Evolutionary conservation across 2,329 filamentous ascomycete genomes (phyloP), one percentile per base, ranked within the genome.

Genomic region (Knufia fluminis): DNA sequence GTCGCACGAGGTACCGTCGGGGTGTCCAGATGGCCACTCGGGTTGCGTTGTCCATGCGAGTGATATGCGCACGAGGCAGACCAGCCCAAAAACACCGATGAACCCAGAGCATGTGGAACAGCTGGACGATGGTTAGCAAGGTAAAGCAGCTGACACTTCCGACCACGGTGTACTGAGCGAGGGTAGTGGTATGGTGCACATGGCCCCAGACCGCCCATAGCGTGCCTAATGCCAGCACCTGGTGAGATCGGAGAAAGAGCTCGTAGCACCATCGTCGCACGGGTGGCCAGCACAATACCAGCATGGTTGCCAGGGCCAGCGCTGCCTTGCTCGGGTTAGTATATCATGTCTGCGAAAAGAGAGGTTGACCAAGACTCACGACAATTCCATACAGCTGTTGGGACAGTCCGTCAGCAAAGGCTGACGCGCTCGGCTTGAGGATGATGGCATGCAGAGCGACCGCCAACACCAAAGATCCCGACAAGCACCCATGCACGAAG

Each of bases 1-100:
- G 53, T 10, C 56, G 41, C 1, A 64, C 48, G 22, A 14, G 12
- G 52, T 52, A 7, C 6, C 4, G 10, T 20, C 6, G 8, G 6
- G 39, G 19, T 7, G 39, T 42, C 4, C 8, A 4, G 4, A 42
- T 9, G 39, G 4, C 8, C 6, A 42, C n/a, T 6, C 22, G 22
- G 8, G 22, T 17, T 6, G n/a, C 39, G 8, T 24, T 4, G 17
- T n/a, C 6, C 12, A 42, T 17, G 4, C 22, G 16, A 7, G n/a
- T n/a, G 39, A 42, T 42, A 20, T n/a, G 16, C 7, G 39, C 39
- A 7, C 39, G 39, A 24, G 39, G 17, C 8, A 24, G 22, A 12
- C 39, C 39, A 8, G 6, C 8, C 4, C 8, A 42, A n/a, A 42
- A 42, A 20, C 8, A 42, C 9, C 39, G 12, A 28, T 28, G 26